These are phyloP conservation scores for Colletotrichum musae DNA, from an alignment of 2,329 filamentous ascomycete species.

Conservation along the genomic window DNA sequence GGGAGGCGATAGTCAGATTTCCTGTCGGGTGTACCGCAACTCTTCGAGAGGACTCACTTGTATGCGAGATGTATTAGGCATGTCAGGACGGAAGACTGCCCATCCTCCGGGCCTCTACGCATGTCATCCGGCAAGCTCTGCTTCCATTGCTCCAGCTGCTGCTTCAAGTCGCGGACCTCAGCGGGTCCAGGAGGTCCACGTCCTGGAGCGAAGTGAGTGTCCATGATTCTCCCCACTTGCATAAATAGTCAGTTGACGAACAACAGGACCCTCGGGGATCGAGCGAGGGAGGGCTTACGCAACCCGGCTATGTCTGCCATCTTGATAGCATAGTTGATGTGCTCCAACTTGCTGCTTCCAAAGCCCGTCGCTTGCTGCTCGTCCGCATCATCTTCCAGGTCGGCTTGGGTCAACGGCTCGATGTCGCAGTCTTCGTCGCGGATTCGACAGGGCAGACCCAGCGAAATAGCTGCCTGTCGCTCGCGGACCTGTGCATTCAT, in stretches of 20 bases:
- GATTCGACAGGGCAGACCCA: constrained; percentile 54
- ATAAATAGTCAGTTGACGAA: background rate
- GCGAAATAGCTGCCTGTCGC: constrained; percentile 53
- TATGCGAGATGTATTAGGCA: constrained; percentile 56
- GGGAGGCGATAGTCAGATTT: background rate
- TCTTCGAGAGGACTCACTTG: constrained; percentile 46
- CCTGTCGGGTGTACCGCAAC: background rate
- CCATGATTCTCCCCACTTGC: constrained; percentile 52
- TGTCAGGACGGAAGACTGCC: constrained; percentile 52
- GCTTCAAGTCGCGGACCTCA: constrained; percentile 49
- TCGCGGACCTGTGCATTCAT: constrained; percentile 50
- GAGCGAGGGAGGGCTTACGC: constrained; percentile 43
- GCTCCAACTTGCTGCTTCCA: constrained; percentile 50
- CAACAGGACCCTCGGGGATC: background rate
- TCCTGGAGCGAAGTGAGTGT: constrained; percentile 54
- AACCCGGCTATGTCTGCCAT: constrained; percentile 55
- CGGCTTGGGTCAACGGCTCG: constrained; percentile 49
- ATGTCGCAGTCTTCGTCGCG: constrained; percentile 57
- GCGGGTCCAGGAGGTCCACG: constrained; percentile 47
- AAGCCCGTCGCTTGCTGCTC: constrained; percentile 45
- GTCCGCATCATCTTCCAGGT: constrained; percentile 50
- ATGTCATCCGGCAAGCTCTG: constrained; percentile 50
- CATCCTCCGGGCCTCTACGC: constrained; percentile 50
- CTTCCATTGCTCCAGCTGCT: constrained; percentile 52
- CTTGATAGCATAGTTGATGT: constrained; percentile 53